Conservation (phyloP, 306 rosid genomes). For the Rubus idaeus region DNA sequence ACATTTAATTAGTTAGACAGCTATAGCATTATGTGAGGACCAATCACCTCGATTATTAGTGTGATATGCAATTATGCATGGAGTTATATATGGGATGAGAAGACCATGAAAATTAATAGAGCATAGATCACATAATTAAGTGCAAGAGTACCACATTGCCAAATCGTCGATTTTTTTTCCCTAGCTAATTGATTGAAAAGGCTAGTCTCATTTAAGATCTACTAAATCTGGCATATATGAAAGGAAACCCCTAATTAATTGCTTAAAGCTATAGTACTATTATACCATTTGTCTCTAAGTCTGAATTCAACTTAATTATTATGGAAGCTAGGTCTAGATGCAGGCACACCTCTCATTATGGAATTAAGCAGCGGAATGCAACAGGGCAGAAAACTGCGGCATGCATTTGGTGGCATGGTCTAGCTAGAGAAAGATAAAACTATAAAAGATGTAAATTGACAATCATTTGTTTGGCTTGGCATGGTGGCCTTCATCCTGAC, state of each 20-base stretch:
- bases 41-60: not conserved
- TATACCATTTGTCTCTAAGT: not conserved
- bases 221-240: not conserved
- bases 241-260: not conserved
- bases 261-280: not conserved
- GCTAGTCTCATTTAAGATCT: not conserved
- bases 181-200: constrained; percentile 1
- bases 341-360: not conserved
- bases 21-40: not conserved
- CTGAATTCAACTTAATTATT: not conserved
- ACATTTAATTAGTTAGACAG: not conserved
- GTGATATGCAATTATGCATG: no score
- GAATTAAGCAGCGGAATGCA: not conserved
- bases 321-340: constrained; percentile 1
- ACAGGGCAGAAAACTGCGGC: constrained; percentile 13
- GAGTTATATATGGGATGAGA: no score
- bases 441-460: not conserved
- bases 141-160: not conserved
- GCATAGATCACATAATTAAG: no score
- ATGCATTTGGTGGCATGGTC: not conserved
- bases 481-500: not conserved
- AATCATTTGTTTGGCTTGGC: not conserved
- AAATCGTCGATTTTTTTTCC: not conserved
- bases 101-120: no score
- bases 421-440: not conserved